Evolutionary conservation across 768 basidiomycete species (phyloP).

Genomic region (Amanita brunnescens): DNA sequence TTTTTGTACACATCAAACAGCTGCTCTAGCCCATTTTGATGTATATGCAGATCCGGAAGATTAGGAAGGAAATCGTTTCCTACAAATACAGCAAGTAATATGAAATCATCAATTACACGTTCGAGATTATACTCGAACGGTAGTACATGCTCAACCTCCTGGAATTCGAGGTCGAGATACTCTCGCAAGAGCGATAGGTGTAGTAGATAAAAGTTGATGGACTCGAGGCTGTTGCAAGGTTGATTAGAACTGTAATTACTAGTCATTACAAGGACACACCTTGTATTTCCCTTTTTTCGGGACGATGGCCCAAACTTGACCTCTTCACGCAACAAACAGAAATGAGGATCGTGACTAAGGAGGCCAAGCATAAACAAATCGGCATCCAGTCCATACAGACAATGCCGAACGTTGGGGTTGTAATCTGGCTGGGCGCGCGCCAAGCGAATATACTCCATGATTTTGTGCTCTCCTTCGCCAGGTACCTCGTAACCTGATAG

Average conservation of each 20-base stretch:
- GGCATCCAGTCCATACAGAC: constrained; percentile 96
- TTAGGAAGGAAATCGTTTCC: constrained; percentile 98
- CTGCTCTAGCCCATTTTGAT: constrained; percentile 90
- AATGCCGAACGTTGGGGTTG: constrained; percentile 95
- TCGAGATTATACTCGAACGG: constrained; percentile 86
- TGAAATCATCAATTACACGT: constrained; percentile 95
- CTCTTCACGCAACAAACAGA: constrained; percentile 94
- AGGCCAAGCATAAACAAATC: constrained; percentile 98
- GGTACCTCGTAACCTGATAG: constrained; percentile 97
- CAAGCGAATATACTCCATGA: constrained; percentile 97
- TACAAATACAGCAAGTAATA: constrained; percentile 92
- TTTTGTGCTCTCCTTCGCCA: constrained; percentile 99
- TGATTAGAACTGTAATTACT: constrained; percentile 16
- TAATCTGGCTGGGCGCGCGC: constrained; percentile 93
- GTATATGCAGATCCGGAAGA: constrained; percentile 93
- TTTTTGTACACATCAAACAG: constrained; percentile 96
- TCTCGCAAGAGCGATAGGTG: constrained; percentile 94
- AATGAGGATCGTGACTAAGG: constrained; percentile 96
- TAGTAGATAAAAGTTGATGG: constrained; percentile 88
- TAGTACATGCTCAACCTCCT: constrained; percentile 52
- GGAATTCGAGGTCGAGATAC: constrained; percentile 95
- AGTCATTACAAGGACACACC: constrained; percentile 17
- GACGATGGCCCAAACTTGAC: constrained; percentile 89
- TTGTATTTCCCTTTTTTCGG: constrained; percentile 60
- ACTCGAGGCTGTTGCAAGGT: constrained; percentile 39